Conservation (phyloP, 306 rosid species). For the Quercus berberidifolia region DNA sequence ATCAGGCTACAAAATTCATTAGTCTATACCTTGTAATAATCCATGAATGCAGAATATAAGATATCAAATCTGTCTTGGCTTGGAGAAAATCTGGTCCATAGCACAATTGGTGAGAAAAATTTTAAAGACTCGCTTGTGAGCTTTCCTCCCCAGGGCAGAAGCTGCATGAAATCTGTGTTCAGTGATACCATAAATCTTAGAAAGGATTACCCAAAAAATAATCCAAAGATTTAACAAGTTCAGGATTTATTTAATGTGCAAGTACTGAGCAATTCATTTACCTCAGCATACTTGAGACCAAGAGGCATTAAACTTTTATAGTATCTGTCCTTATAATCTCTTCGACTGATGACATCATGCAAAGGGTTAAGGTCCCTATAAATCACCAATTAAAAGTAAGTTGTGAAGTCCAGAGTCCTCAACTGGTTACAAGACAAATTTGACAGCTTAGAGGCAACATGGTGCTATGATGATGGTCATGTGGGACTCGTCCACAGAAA, state of each 20-base stretch:
- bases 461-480: not conserved
- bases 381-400: constrained; percentile 15
- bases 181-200: constrained; percentile 42
- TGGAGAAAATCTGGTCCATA: constrained; percentile 85
- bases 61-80: constrained; percentile 49
- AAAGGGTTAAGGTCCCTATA: constrained; percentile 90
- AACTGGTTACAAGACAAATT: not conserved
- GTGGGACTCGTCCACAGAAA: not conserved
- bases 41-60: constrained; percentile 72
- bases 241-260: not conserved
- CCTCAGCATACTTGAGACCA: constrained; percentile 76
- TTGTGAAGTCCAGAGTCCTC: not conserved
- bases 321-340: constrained; percentile 76
- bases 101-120: constrained; percentile 90
- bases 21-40: constrained; percentile 75
- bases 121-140: constrained; percentile 78
- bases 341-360: constrained; percentile 61
- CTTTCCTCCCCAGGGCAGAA: constrained; percentile 99
- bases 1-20: not conserved
- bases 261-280: constrained; percentile 23
- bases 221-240: not conserved
- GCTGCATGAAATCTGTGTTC: constrained; percentile 80
- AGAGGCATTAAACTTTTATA: constrained; percentile 65
- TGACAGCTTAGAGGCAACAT: not conserved
- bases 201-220: constrained; percentile 11